Evolutionary conservation across 345 rosid species (phyloP).

Genomic region (Excoecaria agallocha): DNA sequence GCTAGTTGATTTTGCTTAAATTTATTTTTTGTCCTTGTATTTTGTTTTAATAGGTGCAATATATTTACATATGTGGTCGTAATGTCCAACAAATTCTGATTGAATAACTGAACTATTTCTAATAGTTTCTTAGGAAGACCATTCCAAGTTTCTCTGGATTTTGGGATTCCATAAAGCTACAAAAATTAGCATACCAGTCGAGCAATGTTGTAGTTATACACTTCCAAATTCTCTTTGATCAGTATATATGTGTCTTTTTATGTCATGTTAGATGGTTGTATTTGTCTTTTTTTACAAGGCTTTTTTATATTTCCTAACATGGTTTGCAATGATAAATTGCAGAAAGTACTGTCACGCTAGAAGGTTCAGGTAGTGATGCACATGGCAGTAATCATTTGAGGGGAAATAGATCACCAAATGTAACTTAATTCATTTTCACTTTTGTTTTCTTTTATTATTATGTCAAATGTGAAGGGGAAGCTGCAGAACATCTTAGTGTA

Average conservation of each 20-base stretch:
- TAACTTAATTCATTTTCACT: constrained; percentile 16
- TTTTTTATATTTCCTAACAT: not conserved
- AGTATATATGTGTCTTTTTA: not conserved
- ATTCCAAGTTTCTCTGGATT: not conserved
- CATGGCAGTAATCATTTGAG: constrained; percentile 10
- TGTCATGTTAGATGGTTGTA: not conserved
- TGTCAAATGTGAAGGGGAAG: not conserved
- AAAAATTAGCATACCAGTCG: not conserved
- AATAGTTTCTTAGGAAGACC: not conserved
- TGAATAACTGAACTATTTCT: not conserved
- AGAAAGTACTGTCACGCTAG: constrained; percentile 20
- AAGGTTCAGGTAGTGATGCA: constrained; percentile 8
- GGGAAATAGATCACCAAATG: constrained; percentile 13
- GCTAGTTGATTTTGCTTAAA: not conserved
- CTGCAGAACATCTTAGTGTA: not conserved
- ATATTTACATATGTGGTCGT: not conserved
- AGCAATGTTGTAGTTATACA: not conserved
- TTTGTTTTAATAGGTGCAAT: not conserved
- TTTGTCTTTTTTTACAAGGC: not conserved
- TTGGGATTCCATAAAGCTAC: not conserved
- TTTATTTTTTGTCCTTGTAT: not conserved
- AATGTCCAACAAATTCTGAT: not conserved
- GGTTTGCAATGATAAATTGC: not conserved
- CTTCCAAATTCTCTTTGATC: not conserved
- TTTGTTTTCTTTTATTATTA: not conserved